These are phyloP conservation scores for Colletotrichum tropicale DNA, from an alignment of 2,329 filamentous ascomycete species.

Conservation along the genomic window DNA sequence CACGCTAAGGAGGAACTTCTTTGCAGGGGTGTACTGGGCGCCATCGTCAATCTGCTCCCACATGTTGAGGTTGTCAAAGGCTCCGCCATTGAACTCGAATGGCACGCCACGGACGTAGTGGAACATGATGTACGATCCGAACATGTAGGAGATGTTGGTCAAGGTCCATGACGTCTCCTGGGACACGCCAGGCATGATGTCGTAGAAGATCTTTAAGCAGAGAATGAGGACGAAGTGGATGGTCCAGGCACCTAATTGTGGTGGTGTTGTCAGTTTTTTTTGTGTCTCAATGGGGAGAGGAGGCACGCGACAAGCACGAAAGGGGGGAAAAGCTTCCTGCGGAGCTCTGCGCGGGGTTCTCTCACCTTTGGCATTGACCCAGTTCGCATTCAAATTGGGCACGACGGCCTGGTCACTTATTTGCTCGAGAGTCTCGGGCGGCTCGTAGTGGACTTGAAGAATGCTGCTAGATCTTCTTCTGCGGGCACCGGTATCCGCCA, in stretches of 20 bases:
- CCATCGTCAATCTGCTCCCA: slow-evolving; percentile 99
- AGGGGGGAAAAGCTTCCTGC: neutral
- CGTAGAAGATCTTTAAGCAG: slow-evolving; percentile 93
- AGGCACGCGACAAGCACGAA: neutral
- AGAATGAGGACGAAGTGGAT: slow-evolving; percentile 95
- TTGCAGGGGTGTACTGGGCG: slow-evolving; percentile 96
- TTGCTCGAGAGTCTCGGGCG: slow-evolving; percentile 94
- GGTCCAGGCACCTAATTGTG: slow-evolving; percentile 83
- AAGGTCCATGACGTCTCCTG: slow-evolving; percentile 99
- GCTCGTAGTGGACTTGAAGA: slow-evolving; percentile 91
- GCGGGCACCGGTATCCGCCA: slow-evolving; percentile 72
- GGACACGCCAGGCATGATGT: slow-evolving; percentile 93
- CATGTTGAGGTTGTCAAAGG: slow-evolving; percentile 99
- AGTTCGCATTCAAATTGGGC: slow-evolving; percentile 96
- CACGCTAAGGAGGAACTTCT: slow-evolving; percentile 96
- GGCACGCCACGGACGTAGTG: slow-evolving; percentile 97
- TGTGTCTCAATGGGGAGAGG: neutral
- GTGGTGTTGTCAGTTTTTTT: neutral
- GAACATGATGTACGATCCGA: slow-evolving; percentile 99
- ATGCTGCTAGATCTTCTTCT: slow-evolving; percentile 97
- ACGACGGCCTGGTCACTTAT: slow-evolving; percentile 94
- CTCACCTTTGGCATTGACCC: slow-evolving; percentile 98
- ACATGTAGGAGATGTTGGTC: slow-evolving; percentile 99
- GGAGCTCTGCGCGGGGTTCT: neutral
- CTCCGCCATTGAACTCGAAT: slow-evolving; percentile 98